These are phyloP conservation scores for Zalaria sp. DNA, from an alignment of 2,329 filamentous ascomycete genomes.

Conservation along the genomic window DNA sequence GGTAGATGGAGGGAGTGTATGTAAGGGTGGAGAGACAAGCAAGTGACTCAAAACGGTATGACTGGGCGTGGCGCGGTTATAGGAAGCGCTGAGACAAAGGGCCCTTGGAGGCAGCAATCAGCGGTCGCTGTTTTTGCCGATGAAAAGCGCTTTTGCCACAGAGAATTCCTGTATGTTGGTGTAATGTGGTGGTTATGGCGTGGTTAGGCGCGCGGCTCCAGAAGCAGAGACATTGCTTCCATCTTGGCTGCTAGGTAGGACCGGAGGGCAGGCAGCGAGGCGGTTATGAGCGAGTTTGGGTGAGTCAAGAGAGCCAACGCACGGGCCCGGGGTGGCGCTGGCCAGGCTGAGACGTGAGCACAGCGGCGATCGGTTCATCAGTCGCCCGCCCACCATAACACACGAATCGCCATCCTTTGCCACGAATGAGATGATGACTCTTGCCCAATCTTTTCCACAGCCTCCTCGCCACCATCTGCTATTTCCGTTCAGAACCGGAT, in stretches of 20 bases:
- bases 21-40: neutral
- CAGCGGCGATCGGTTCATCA: too few species aligned
- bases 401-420: too few species aligned
- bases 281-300: too few species aligned
- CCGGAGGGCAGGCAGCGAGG: too few species aligned
- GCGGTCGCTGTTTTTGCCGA: neutral
- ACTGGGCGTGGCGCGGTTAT: neutral
- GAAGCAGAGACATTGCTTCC: neutral
- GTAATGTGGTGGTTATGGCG: neutral
- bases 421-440: too few species aligned
- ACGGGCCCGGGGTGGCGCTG: too few species aligned
- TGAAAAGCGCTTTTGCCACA: neutral
- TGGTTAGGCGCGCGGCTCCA: neutral
- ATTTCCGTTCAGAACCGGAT: too few species aligned
- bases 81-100: neutral
- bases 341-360: too few species aligned
- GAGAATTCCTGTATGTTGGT: neutral
- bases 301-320: too few species aligned
- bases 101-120: neutral
- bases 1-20: neutral
- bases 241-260: neutral
- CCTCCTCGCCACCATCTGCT: too few species aligned
- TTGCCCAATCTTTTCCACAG: too few species aligned
- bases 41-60: neutral
- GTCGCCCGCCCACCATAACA: too few species aligned